phyloP scores from a whole-genome alignment of 345 rosid species.

The Ricinus communis region DNA sequence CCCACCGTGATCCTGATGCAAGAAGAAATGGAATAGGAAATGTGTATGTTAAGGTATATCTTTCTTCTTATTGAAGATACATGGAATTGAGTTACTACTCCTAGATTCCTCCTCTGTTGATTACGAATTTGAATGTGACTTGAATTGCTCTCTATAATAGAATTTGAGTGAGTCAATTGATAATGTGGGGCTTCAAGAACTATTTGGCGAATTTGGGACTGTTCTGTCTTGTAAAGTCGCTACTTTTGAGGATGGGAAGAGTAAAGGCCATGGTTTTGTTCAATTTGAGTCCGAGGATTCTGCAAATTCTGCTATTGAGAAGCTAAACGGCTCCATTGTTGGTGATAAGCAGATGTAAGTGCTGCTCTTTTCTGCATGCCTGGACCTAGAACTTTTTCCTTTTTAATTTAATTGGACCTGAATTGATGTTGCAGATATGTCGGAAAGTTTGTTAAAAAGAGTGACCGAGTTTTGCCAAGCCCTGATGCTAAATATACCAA shows the following conservation, averaged over 20 bases:
- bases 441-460: slow-evolving; percentile 56
- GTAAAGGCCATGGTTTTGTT: slow-evolving; percentile 72
- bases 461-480: slow-evolving; percentile 48
- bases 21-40: slow-evolving; percentile 72
- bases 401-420: not conserved
- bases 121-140: not conserved
- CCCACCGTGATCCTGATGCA: slow-evolving; percentile 63
- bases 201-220: slow-evolving; percentile 59
- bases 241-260: slow-evolving; percentile 57
- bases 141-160: slow-evolving; percentile 30
- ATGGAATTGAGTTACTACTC: slow-evolving; percentile 4
- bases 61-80: not conserved
- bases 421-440: slow-evolving; percentile 44
- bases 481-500: slow-evolving; percentile 65
- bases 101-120: not conserved
- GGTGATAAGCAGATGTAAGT: slow-evolving; percentile 65
- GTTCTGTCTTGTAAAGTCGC: slow-evolving; percentile 68
- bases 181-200: slow-evolving; percentile 43
- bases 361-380: not conserved
- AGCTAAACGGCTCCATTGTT: slow-evolving; percentile 42
- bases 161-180: slow-evolving; percentile 56
- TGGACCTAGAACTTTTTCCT: not conserved
- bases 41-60: slow-evolving; percentile 66
- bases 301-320: slow-evolving; percentile 66
- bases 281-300: slow-evolving; percentile 58